Evolutionary conservation across 495 filamentous ascomycete species (phyloP), one percentile per base, ranked within the genome.

Genomic region (Neurospora pannonica): DNA sequence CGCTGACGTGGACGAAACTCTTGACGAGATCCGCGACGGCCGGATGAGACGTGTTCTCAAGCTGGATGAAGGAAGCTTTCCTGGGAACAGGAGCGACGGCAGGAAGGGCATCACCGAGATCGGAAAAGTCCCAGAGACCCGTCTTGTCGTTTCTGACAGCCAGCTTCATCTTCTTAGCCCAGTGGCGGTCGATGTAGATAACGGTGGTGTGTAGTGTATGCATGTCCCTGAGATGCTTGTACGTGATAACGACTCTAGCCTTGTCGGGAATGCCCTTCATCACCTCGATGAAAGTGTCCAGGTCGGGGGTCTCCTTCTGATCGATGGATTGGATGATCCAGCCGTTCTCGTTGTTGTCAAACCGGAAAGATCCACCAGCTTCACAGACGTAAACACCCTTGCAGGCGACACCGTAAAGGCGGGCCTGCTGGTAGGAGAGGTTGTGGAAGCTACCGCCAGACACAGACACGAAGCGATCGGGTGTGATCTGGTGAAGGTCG

Each of bases 351-450:
- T 92, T 91, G 77, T 91, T 93, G 77, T 99, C 96, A 71, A 98
- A 93, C 70, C 94, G 90, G 85, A 98, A 99, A 6, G 95, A 97
- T 11, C 96, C 97, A 10, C 94, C 92, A 3, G 97, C 93, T 81
- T 99, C 96, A 79, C 94, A 98, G 67, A 97, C 92, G 80, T 92
- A 99, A 21, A 99, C 96, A 40, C 96, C 94, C 78, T 94, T 92
- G 74, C 92, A 91, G 5, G 96, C 89, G 54, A 99, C 94, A 39
- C 94, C 96, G 80, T 98, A 98, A 4, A 97, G 86, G 5, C 96
- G 92, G 17, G 97, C 92, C 80, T 97, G 92, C 80, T 98, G 97
- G 83, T 99, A 99, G 0, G 96, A 99, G 19, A 98, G 86, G 80
- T 97, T 87, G 81, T 99, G 96, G 84, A 99, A 98, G 69, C 94